Percentiles rank a stretch among this genome's conserved stretches.
Conservation (phyloP, 2,329 filamentous ascomycete genomes). For the Beauveria sp. region DNA sequence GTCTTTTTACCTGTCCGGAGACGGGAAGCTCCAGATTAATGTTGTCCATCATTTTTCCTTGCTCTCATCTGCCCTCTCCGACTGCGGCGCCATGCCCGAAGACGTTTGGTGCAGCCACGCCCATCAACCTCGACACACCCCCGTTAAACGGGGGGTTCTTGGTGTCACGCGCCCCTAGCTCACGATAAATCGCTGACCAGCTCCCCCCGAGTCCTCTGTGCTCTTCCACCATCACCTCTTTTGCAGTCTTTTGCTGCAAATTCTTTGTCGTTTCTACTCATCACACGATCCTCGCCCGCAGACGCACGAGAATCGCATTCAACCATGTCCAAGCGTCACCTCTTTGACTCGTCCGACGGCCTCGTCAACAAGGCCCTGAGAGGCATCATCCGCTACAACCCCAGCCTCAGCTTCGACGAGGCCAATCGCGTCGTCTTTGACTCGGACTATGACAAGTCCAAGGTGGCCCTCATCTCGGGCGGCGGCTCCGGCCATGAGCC, state of each 20-base stretch:
- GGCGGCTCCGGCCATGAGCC: slow-evolving; percentile 53
- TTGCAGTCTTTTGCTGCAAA: background rate
- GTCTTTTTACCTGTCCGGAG: background rate
- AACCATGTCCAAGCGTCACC: slow-evolving; percentile 44
- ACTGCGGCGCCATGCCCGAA: slow-evolving; percentile 3
- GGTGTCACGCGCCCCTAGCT: background rate
- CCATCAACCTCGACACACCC: background rate
- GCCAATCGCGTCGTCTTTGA: slow-evolving; percentile 45
- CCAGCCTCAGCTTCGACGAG: slow-evolving; percentile 40
- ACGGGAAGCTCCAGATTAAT: slow-evolving; percentile 8
- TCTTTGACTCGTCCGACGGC: slow-evolving; percentile 44
- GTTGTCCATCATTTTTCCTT: background rate
- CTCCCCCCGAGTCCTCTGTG: background rate
- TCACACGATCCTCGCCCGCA: slow-evolving; percentile 4
- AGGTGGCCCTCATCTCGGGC: slow-evolving; percentile 45
- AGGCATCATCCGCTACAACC: slow-evolving; percentile 46
- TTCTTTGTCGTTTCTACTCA: background rate
- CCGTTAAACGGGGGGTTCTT: background rate
- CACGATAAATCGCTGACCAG: slow-evolving; percentile 4
- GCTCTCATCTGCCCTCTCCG: background rate
- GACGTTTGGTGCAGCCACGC: background rate
- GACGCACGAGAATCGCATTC: background rate
- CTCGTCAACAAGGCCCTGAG: slow-evolving; percentile 45
- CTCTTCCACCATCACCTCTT: background rate
- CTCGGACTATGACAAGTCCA: slow-evolving; percentile 33